Evolutionary conservation across 2,329 filamentous ascomycete genomes (phyloP), one percentile per base, ranked within the genome.

Genomic region (Colletotrichum sp.): DNA sequence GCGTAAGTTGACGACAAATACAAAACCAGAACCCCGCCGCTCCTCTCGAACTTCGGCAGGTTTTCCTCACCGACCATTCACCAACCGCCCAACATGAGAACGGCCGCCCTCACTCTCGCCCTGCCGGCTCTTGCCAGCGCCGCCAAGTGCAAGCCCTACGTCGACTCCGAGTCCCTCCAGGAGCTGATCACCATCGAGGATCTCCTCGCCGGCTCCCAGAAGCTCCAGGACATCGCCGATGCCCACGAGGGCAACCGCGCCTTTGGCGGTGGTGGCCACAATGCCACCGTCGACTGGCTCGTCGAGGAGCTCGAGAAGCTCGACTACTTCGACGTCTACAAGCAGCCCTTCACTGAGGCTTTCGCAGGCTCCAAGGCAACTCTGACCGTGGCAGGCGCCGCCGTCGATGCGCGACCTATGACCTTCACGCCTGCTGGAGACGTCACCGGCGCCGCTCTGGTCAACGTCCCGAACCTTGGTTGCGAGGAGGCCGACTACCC

Each of bases 401-500:
- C 76, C 3, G 74, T 85, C 55, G 77, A 77, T 2, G 79, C 80
- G 12, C 36, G 77, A 32, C 81, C 83, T 78, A 82, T 88, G 82
- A 86, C 84, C n/a, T 92, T 91, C 80, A 89, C 88, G 16, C 89
- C 91, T 5, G 84, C 86, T 52, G 90, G 86, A 30, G 80, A 83
- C 16, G 82, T 84, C n/a, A 82, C 79, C 48, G 65, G 59, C 12
- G 84, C 82, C 10, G 82, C 86, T 2, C 79, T 92, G 15, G 84
- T 91, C 59, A 80, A 83, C 28, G 88, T 90, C 18, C 81, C 84
- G 28, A 89, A 89, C 80, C 81, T 92, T 5, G 92, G 92, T 59
- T 93, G 92, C 81, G 81, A 81, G 6, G 83, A 84, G 13, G 81
- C 83, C 15, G 90, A 93, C 80, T 93, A 86, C 81, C 89, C 92